Base-by-base conservation (phyloP, 352 stramenopile genomes). In the Thalassiosira mediterranea region DNA sequence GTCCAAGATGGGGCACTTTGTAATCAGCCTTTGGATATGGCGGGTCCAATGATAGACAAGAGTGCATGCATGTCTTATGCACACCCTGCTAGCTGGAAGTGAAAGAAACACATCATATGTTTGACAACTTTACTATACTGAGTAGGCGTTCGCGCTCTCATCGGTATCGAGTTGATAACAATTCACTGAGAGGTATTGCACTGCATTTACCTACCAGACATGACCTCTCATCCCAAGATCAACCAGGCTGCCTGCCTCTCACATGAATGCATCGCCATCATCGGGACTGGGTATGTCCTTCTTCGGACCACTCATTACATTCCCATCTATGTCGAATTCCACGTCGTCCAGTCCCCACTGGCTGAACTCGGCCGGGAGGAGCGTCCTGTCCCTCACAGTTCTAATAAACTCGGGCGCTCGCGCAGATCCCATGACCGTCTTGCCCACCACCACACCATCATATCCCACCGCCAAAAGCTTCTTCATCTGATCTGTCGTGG, bases 391-490 rank as follows among this genome's bases (percentile, higher is more conserved):
- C 64, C 84, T 56, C 32, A 90, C 87, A 4, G 79, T 72, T 15
- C 82, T 72, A 69, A 93, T 93, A 66, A 91, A 91, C 72, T 93
- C 83, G 10, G 87, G 87, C 64, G 87, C 87, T 40, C 56, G 62
- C 1, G 82, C 44, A 48, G 65, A 87, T 60, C 87, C 87, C 87
- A 93, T 93, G 17, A 83, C 81, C 8, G 84, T 82, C 48, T 83
- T 89, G 11, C 88, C 88, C 21, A 94, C 78, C 0, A 94, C 70
- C 7, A 94, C 83, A 15, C 86, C 88, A 70, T 94, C 88, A 65
- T 91, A 94, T 53, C 88, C 88, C 2, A 88, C 86, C 13, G 79
- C 83, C 52, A 92, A 76, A 31, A 91, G 74, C 63, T 72, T 81
- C 52, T 91, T 91, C 87, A 93, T 90, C 66, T 87, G 46, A 31